Base-by-base conservation (phyloP, 768 basidiomycete genomes). In the Dendrothele bispora region DNA sequence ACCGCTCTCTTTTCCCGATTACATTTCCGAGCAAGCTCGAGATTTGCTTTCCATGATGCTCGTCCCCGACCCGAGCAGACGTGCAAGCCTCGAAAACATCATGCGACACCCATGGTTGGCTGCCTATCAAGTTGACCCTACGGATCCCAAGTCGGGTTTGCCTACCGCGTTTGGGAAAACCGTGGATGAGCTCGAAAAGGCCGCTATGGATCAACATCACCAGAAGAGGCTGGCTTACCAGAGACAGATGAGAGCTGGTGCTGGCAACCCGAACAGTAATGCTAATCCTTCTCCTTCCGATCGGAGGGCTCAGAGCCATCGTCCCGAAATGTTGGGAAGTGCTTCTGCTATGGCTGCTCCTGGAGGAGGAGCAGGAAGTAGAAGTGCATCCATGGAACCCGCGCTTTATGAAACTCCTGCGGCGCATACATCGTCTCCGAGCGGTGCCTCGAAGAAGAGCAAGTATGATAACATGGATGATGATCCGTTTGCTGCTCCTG, bases 1-100 rank as follows among this genome's bases (percentile, higher is more conserved):
- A 1, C 89, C 90, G 8, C 83, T 98, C 51, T 89, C 91, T 20
- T 98, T 98, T 75, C 95, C 95, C n/a, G 91, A 95, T 38, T 95
- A 95, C 66, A 83, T 98, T 58, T 90, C 91, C 5, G 62, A 77
- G 7, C 83, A 86, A 48, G 94, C 94, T 26, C 78, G 91, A 41
- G 84, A 93, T 60, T 77, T 98, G 17, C 75, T 98, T 6, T 76
- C 82, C 46, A 80, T 84, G 64, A 98, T 98, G 95, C 87, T 98
- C 48, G 94, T 98, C 3, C 91, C 95, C 7, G 91, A 97, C 56
- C 95, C 95, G 5, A 72, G 76, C 15, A 78, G 79, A 25, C 85
- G 95, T 36, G 88, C 89, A 37, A 83, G 83, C 50, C 75, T 98
- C 30, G 70, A 76, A 8, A 69, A 74, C 1, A 85, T 99, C 55